Evolutionary conservation across 106 monocot species (phyloP).

Genomic region (Dendrobium nobile): DNA sequence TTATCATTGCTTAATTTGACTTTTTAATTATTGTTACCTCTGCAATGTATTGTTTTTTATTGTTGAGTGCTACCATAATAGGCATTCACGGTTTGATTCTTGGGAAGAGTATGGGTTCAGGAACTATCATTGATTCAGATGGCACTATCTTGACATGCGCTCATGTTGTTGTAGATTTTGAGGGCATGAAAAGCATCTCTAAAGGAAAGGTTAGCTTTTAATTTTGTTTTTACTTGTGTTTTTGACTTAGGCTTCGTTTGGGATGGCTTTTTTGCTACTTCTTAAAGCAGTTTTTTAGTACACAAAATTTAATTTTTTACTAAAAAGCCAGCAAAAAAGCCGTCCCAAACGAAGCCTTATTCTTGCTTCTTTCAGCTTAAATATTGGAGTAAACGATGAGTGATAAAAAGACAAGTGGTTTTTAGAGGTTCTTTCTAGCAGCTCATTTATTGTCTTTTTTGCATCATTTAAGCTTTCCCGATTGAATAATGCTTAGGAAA

Average conservation of each 20-base stretch:
- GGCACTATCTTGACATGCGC: constrained; percentile 95
- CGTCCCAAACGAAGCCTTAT: too few species aligned
- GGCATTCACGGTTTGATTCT: constrained; percentile 42
- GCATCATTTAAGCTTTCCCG: neutral
- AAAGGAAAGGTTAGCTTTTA: constrained; percentile 47
- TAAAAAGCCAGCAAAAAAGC: too few species aligned
- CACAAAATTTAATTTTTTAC: too few species aligned
- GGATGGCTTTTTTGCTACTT: too few species aligned
- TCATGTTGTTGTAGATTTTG: constrained; percentile 66
- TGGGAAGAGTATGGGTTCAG: constrained; percentile 78
- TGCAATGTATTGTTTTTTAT: neutral
- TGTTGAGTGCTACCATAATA: neutral
- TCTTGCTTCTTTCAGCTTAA: neutral
- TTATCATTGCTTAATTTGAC: neutral
- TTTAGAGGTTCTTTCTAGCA: neutral
- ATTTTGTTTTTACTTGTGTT: neutral
- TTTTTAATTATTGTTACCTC: neutral
- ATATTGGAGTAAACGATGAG: neutral
- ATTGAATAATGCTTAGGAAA: neutral
- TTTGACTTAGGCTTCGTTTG: neutral
- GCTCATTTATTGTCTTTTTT: neutral
- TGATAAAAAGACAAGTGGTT: neutral
- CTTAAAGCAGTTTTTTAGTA: too few species aligned
- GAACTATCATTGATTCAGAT: constrained; percentile 89
- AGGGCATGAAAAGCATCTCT: constrained; percentile 27